These are phyloP conservation scores for Rhodotorula sp. DNA, from an alignment of 1,284 basidiomycete genomes.

Conservation along the genomic window DNA sequence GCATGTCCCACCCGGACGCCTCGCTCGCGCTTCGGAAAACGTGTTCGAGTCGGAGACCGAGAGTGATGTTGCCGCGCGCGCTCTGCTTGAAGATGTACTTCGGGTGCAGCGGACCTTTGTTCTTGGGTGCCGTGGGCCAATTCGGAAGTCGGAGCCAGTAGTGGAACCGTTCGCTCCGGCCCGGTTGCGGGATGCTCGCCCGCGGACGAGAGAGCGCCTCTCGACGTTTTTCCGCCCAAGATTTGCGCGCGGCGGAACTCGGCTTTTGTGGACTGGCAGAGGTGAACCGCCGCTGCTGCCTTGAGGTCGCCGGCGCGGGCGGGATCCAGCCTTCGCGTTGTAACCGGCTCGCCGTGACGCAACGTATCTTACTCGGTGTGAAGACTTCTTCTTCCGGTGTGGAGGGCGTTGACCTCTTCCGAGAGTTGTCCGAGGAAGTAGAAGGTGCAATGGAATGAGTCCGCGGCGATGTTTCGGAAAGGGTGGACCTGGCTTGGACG, in stretches of 20 bases:
- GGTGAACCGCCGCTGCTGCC: not conserved
- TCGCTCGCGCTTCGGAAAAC: slow-evolving; percentile 2
- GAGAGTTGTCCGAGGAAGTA: not conserved
- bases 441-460: not conserved
- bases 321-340: too few species aligned
- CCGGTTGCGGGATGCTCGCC: not conserved
- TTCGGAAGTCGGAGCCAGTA: slow-evolving; percentile 12
- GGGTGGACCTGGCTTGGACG: not conserved
- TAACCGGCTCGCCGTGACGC: too few species aligned
- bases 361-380: not conserved
- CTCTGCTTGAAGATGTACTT: not conserved
- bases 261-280: not conserved
- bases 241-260: not conserved
- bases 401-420: not conserved
- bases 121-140: slow-evolving; percentile 4
- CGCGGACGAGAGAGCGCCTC: slow-evolving; percentile 11
- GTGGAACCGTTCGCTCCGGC: slow-evolving; percentile 7
- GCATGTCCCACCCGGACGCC: slow-evolving; percentile 5
- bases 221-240: not conserved
- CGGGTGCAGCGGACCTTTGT: slow-evolving; percentile 1
- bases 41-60: not conserved
- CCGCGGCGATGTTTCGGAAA: not conserved
- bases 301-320: not conserved
- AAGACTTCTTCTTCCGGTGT: not conserved
- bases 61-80: not conserved